Evolutionary conservation across 768 basidiomycete species (phyloP), one percentile per base, ranked within the genome.

Genomic region (Paxillus rubicundulus): DNA sequence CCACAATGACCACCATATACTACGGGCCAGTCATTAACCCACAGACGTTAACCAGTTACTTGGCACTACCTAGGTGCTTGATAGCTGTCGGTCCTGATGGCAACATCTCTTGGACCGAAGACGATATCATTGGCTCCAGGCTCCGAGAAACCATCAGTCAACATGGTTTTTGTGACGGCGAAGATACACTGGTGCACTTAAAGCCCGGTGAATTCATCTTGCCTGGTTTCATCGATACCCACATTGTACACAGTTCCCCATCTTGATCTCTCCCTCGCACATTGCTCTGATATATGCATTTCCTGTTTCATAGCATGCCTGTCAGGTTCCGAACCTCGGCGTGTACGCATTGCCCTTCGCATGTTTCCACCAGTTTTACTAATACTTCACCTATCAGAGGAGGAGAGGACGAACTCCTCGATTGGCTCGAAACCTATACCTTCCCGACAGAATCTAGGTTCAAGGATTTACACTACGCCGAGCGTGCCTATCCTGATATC

Each of bases 141-240:
- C 59, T 89, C 8, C 77, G 77, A 64, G 74, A 82, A 17, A 71
- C 73, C 3, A 66, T 89, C 43, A 72, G 74, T 0, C 67, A 70
- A 40, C 80, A 83, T 55, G 86, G 83, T n/a, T 62, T 72, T 17
- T 41, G 68, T 9, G 71, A 79, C 20, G 61, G 65, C 2, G 4
- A 10, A 34, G 57, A 59, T 47, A 48, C 59, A 34, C 61, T 82
- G 5, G 63, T 79, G 9, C 50, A 51, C n/a, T 63, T 85, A 43
- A 68, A 67, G 10, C 67, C 75, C 3, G 82, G 82, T 14, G 76
- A 85, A 57, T 94, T 93, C 64, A 61, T 96, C 50, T 81, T 92
- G 63, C 94, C 94, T 6, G 94, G 94, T 4, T 83, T 96, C 66
- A 74, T 95, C 49, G 94, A 97, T 74, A 96, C 93, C 28, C 93